Conservation (phyloP, 495 filamentous ascomycete species). For the Aspergillus avenaceus region DNA sequence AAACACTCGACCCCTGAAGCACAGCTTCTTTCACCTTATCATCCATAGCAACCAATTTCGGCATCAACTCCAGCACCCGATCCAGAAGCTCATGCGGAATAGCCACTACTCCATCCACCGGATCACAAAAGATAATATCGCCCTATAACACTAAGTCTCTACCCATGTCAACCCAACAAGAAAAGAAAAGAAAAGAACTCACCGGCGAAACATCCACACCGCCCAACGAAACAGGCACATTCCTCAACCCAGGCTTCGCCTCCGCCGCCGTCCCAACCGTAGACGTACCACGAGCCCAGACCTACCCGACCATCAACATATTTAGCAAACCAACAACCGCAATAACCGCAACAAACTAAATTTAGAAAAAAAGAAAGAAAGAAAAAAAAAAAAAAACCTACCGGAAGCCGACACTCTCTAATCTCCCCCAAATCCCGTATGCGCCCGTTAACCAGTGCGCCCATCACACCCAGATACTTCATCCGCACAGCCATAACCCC, state of each 20-base stretch:
- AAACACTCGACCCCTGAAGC: slow-evolving; percentile 48
- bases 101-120: slow-evolving; percentile 56
- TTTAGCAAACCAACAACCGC: too few species aligned
- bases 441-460: slow-evolving; percentile 55
- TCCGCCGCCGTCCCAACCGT: slow-evolving; percentile 59
- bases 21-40: slow-evolving; percentile 59
- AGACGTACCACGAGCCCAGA: slow-evolving; percentile 54
- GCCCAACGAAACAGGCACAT: slow-evolving; percentile 49
- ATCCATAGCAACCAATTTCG: slow-evolving; percentile 54
- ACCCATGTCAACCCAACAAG: neutral
- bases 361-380: neutral
- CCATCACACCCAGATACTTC: slow-evolving; percentile 50
- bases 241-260: slow-evolving; percentile 50
- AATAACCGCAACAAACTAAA: too few species aligned
- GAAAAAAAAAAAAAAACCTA: slow-evolving; percentile 23
- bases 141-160: slow-evolving; percentile 31
- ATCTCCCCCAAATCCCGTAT: slow-evolving; percentile 60
- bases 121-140: slow-evolving; percentile 62
- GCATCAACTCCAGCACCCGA: slow-evolving; percentile 50
- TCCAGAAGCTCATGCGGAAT: slow-evolving; percentile 51
- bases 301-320: too few species aligned
- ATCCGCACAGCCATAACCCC: slow-evolving; percentile 66
- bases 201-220: slow-evolving; percentile 47
- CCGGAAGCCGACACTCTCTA: slow-evolving; percentile 39
- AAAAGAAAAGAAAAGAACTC: slow-evolving; percentile 13